phyloP scores from a whole-genome alignment of 2,329 filamentous ascomycete species.

The Remersonia thermophila region DNA sequence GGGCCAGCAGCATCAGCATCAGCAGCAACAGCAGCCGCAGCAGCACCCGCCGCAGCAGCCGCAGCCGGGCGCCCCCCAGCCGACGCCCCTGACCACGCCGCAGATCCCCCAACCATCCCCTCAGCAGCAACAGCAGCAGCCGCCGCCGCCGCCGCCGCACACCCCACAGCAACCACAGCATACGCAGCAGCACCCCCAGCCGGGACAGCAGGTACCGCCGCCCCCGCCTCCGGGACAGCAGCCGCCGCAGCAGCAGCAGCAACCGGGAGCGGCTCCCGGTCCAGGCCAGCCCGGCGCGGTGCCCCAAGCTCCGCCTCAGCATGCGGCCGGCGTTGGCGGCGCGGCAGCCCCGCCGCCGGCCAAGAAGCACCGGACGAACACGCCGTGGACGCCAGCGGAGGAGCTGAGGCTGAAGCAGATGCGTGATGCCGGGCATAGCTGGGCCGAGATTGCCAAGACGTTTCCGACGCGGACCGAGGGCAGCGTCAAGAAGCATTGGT shows the following conservation, averaged over 20 bases:
- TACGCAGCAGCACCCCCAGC: constrained; percentile 1
- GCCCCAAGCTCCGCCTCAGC: constrained; percentile 18
- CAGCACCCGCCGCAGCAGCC: constrained; percentile 9
- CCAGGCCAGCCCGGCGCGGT: constrained; percentile 25
- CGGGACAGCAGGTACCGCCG: constrained; percentile 13
- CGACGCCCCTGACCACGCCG: constrained; percentile 11
- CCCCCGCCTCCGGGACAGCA: constrained; percentile 16
- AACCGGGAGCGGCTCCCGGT: constrained; percentile 18
- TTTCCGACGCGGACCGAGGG: constrained; percentile 91
- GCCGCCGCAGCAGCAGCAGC: constrained; percentile 17
- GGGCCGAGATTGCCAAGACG: constrained; percentile 97
- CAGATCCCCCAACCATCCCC: constrained; percentile 23
- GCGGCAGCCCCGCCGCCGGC: constrained; percentile 40
- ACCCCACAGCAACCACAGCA: constrained; percentile 19
- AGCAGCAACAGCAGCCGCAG: constrained; percentile 11
- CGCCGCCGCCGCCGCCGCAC: constrained; percentile 24
- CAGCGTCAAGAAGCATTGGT: constrained; percentile 99
- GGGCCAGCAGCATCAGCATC: constrained; percentile 17
- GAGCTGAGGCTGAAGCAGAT: constrained; percentile 87
- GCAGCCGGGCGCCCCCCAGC: constrained; percentile 13
- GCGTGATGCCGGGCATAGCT: constrained; percentile 84
- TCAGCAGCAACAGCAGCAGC: too few relatives aligned
- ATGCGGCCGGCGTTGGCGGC: constrained; percentile 23
- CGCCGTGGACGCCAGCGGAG: constrained; percentile 91
- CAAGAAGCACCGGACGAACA: constrained; percentile 97